Evolutionary conservation across 1,139 yeast species (phyloP).

Genomic region (Pichia sp.): DNA sequence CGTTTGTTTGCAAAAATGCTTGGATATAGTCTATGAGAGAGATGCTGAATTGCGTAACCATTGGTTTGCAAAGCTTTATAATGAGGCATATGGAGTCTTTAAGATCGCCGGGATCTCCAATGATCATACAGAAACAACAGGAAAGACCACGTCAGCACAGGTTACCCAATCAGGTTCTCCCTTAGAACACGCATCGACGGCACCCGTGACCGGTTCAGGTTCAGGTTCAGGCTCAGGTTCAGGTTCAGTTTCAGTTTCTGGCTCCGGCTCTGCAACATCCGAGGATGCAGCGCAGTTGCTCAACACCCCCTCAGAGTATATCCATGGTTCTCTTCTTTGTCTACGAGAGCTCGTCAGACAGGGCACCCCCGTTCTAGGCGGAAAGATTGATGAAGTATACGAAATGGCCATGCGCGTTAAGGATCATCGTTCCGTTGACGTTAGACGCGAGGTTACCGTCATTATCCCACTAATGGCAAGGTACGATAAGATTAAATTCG

Average conservation of each 20-base stretch:
- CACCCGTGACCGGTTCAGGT: not conserved
- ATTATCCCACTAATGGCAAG: slow-evolving; percentile 78
- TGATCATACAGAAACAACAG: not conserved
- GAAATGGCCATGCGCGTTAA: slow-evolving; percentile 69
- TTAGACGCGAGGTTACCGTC: slow-evolving; percentile 76
- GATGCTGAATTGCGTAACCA: slow-evolving; percentile 63
- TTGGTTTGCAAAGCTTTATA: slow-evolving; percentile 63
- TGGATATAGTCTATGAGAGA: slow-evolving; percentile 70
- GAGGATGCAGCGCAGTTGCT: slow-evolving; percentile 4
- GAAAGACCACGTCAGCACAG: not conserved
- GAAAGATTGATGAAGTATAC: slow-evolving; percentile 70
- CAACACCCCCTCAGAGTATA: slow-evolving; percentile 48
- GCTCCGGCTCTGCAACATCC: slow-evolving; percentile 1
- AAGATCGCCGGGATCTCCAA: slow-evolving; percentile 13
- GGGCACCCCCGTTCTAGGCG: slow-evolving; percentile 61
- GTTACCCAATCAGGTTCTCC: slow-evolving; percentile 1
- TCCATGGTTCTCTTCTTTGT: slow-evolving; percentile 82
- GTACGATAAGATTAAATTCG: slow-evolving; percentile 71
- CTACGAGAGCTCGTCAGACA: slow-evolving; percentile 70
- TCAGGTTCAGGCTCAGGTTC: not conserved
- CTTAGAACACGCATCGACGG: too few species aligned
- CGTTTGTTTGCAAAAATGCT: slow-evolving; percentile 66
- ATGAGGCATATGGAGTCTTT: slow-evolving; percentile 26
- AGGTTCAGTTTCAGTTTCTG: slow-evolving; percentile 1
- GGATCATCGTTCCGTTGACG: slow-evolving; percentile 67